A percentile compares a stretch with the other conserved stretches of the same genome.
phyloP scores from a whole-genome alignment of 768 basidiomycete species.

The Kwoniella mangroviensis region DNA sequence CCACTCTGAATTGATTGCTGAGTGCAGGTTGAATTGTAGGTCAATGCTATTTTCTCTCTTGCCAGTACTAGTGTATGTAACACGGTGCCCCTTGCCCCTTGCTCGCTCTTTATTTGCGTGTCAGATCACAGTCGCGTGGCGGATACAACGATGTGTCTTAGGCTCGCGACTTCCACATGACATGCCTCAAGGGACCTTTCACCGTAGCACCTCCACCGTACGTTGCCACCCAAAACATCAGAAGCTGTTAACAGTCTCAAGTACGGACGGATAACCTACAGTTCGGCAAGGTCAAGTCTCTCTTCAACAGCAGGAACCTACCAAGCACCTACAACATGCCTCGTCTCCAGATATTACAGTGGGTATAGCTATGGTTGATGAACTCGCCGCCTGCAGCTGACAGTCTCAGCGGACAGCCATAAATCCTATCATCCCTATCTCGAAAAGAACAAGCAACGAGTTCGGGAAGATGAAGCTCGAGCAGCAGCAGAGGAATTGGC shows the following conservation, averaged over 20 bases:
- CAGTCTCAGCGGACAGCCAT: slow-evolving; percentile 37
- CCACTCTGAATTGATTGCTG: not conserved
- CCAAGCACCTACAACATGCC: slow-evolving; percentile 35
- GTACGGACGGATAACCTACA: no score
- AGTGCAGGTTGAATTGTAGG: not conserved
- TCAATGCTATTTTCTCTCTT: not conserved
- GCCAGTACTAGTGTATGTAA: not conserved
- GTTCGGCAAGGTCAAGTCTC: no score
- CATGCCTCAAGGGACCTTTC: no score
- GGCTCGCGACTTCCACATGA: not conserved
- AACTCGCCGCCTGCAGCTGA: not conserved
- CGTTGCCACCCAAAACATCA: not conserved
- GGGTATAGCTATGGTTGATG: slow-evolving; percentile 10
- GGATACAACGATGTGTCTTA: not conserved
- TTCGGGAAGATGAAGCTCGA: slow-evolving; percentile 57
- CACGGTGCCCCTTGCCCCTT: slow-evolving; percentile 9
- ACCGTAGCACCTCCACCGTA: not conserved
- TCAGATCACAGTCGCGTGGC: slow-evolving; percentile 8
- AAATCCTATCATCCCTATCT: slow-evolving; percentile 59
- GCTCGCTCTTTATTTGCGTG: not conserved
- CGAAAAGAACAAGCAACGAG: slow-evolving; percentile 58
- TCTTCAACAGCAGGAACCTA: no score
- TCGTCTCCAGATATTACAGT: slow-evolving; percentile 57
- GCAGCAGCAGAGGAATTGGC: slow-evolving; percentile 50
- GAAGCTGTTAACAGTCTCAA: not conserved